Base-by-base conservation (phyloP, 2,329 filamentous ascomycete species). In the Shiraia sp. region DNA sequence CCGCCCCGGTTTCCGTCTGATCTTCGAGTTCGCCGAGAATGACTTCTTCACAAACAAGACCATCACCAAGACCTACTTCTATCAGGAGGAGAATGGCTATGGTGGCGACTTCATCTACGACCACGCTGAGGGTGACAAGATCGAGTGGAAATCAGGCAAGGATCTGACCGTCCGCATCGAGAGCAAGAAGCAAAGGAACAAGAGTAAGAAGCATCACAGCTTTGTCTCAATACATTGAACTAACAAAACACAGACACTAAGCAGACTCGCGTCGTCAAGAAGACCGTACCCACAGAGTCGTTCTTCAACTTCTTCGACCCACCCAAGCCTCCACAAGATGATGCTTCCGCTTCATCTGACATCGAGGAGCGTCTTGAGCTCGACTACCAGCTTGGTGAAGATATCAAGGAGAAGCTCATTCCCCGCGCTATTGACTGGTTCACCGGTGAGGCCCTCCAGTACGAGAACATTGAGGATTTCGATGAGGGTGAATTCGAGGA, bases 381-480 rank as follows among this genome's bases (percentile, higher is more conserved):
- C 37, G 93, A 99, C 75, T 99, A 97, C 74, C 92, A 97, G 76
- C 85, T 99, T 31, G 93, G 93, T 56, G 93, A 99, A 78, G 93
- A 99, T 69, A 96, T 99, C 77, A 99, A 99, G 79, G 93, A 99
- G 82, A 99, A 99, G 79, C 82, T 99, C 55, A 99, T 99, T 59
- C 93, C 93, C 53, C 90, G 92, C 59, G 93, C 95, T 43, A 93
- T 99, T 63, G 93, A 99, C 75, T 99, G 93, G 93, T 99, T 99
- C 73, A 99, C 93, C 38, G 93, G 93, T 44, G 93, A 99, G 76
- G 93, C 93, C 57, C 85, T 99, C 52, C 91, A 93, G 60, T 99
- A 90, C 61, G 93, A 99, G 79, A 92, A 96, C 71, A 74, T 96
- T 47, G 87, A 95, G 40, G 90, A 92, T 49, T 78, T 90, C 51